Percentiles rank a stretch among this genome's conserved stretches.
Conservation (phyloP, 306 rosid genomes). For the Quercus glauca region DNA sequence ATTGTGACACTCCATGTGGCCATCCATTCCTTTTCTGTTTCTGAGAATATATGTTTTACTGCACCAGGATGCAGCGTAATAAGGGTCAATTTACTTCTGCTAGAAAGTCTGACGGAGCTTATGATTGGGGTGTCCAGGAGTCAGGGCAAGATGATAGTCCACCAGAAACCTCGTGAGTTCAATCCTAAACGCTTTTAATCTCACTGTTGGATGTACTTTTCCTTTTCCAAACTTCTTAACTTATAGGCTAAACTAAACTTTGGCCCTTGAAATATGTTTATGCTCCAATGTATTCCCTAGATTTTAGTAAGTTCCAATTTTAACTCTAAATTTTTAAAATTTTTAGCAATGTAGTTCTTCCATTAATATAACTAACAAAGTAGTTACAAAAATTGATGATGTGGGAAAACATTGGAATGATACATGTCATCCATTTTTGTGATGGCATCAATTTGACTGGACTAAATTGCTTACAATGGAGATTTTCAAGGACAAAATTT, state of each 20-base stretch:
- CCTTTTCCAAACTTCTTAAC: neutral
- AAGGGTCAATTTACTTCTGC: slow-evolving; percentile 95
- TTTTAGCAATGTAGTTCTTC: too few species aligned
- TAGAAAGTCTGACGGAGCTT: slow-evolving; percentile 78
- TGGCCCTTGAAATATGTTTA: too few species aligned
- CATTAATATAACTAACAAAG: too few species aligned
- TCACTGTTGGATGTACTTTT: neutral
- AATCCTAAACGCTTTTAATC: slow-evolving; percentile 2
- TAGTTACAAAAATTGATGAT: too few species aligned
- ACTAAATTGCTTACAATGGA: too few species aligned
- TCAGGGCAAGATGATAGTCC: slow-evolving; percentile 66
- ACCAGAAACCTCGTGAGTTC: slow-evolving; percentile 76
- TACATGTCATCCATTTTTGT: too few species aligned
- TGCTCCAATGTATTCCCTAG: too few species aligned
- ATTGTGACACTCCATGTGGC: neutral
- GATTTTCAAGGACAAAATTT: too few species aligned
- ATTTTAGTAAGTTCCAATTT: too few species aligned
- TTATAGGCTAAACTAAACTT: neutral
- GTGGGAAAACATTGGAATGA: too few species aligned
- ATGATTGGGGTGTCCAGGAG: slow-evolving; percentile 63
- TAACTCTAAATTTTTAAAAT: too few species aligned
- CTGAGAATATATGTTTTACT: slow-evolving; percentile 23
- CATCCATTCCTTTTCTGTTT: slow-evolving; percentile 7
- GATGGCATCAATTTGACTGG: too few species aligned
- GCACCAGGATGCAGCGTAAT: slow-evolving; percentile 89